phyloP scores from a whole-genome alignment of 345 rosid species.

The Salix suchowensis region DNA sequence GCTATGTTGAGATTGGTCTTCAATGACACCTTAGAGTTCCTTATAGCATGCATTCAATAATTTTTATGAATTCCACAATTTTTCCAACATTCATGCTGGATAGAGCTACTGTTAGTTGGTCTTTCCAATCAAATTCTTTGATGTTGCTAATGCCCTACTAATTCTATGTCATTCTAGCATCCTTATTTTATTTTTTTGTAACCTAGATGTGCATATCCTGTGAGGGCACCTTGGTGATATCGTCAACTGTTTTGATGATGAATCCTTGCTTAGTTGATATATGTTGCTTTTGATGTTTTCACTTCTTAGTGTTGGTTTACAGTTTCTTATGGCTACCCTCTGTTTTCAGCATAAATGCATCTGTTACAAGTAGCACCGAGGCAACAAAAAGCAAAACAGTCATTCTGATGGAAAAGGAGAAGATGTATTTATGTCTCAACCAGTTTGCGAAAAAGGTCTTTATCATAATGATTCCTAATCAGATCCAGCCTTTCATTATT shows the following conservation, averaged over 20 bases:
- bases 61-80: too few species aligned
- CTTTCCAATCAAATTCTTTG: too few species aligned
- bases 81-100: too few species aligned
- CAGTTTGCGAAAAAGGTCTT: conserved; percentile 62
- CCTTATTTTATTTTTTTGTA: neutral
- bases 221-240: neutral
- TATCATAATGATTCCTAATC: neutral
- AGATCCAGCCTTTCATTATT: neutral
- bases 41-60: too few species aligned
- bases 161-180: too few species aligned
- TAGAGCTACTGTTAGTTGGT: too few species aligned
- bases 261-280: neutral
- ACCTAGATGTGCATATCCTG: neutral
- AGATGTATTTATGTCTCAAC: conserved; percentile 74
- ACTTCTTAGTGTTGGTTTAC: neutral
- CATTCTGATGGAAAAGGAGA: conserved; percentile 84
- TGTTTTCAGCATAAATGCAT: conserved; percentile 70
- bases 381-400: conserved; percentile 79
- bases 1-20: too few species aligned
- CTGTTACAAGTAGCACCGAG: conserved; percentile 93
- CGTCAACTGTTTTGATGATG: neutral
- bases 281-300: neutral
- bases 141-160: too few species aligned
- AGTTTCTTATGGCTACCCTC: conserved; percentile 3
- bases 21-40: too few species aligned